These are phyloP conservation scores for Trichoderma reesei DNA, from an alignment of 495 filamentous ascomycete species.

Conservation along the genomic window DNA sequence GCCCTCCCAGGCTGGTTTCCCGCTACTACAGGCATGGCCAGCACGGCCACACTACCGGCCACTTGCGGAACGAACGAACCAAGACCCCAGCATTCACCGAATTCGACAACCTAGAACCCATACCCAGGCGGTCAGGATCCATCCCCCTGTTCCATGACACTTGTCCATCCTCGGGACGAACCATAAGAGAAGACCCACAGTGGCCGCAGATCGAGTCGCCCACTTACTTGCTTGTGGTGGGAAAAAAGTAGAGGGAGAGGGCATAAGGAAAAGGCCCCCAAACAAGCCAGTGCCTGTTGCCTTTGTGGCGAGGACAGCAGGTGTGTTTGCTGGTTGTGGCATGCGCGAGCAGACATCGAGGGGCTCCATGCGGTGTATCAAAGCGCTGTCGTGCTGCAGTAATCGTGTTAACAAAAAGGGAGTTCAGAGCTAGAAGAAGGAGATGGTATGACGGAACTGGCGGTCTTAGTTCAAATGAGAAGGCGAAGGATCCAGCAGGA, in stretches of 20 bases:
- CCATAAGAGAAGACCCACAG: conserved; percentile 10
- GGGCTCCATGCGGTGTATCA: background rate
- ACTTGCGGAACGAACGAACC: conserved; percentile 5
- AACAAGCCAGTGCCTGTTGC: background rate
- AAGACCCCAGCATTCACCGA: conserved; percentile 7
- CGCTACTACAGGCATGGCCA: background rate
- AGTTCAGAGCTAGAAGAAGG: background rate
- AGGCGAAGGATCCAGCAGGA: background rate
- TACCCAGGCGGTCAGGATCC: background rate
- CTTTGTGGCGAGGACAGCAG: background rate
- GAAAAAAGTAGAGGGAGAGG: background rate
- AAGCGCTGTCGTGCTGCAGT: background rate
- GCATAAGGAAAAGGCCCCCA: too few species aligned
- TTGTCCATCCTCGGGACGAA: conserved; percentile 10
- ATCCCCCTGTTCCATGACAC: conserved; percentile 5
- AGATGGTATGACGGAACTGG: background rate
- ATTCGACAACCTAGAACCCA: background rate
- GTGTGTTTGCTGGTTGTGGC: background rate
- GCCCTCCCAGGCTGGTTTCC: background rate
- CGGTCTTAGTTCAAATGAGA: background rate
- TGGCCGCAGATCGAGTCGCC: conserved; percentile 12
- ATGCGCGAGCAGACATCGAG: background rate
- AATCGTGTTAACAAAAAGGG: background rate
- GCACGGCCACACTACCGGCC: background rate
- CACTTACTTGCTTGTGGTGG: conserved; percentile 1